These are phyloP conservation scores for Eimeria sp. DNA, from an alignment of 169 alveolate species.

Conservation along the genomic window DNA sequence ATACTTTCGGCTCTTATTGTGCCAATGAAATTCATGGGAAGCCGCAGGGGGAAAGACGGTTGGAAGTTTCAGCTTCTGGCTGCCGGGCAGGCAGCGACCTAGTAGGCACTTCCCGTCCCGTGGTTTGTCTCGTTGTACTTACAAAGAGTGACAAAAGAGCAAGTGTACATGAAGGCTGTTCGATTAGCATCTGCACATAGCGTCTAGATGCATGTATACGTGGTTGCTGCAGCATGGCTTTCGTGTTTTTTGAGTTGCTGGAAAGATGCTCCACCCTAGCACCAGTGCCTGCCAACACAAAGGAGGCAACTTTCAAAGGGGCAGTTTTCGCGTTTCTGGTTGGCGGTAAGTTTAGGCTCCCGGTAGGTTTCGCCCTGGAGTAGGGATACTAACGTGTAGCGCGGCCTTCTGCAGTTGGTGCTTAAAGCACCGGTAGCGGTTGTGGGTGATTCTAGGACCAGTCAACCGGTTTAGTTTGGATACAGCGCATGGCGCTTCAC, in stretches of 20 bases:
- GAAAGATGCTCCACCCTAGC: background rate
- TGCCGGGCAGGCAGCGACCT: constrained; percentile 63
- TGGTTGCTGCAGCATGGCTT: constrained; percentile 2
- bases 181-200: background rate
- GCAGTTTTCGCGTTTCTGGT: background rate
- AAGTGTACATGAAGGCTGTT: background rate
- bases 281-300: background rate
- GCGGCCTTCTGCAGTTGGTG: background rate
- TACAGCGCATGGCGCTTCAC: too few species aligned
- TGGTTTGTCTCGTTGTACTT: background rate
- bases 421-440: background rate
- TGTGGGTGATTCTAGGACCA: too few species aligned
- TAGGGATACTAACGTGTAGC: background rate
- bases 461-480: too few species aligned
- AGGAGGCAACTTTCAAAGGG: constrained; percentile 2
- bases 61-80: constrained; percentile 62
- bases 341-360: background rate
- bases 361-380: background rate
- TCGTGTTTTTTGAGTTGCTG: constrained; percentile 36
- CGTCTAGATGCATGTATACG: background rate
- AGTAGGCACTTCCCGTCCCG: background rate
- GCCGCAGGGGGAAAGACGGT: constrained; percentile 42
- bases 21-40: constrained; percentile 45
- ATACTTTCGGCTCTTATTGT: constrained; percentile 18
- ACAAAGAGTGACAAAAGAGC: background rate